Evolutionary conservation across 148 eudicot species (phyloP).

Genomic region (Linanthus parryae): DNA sequence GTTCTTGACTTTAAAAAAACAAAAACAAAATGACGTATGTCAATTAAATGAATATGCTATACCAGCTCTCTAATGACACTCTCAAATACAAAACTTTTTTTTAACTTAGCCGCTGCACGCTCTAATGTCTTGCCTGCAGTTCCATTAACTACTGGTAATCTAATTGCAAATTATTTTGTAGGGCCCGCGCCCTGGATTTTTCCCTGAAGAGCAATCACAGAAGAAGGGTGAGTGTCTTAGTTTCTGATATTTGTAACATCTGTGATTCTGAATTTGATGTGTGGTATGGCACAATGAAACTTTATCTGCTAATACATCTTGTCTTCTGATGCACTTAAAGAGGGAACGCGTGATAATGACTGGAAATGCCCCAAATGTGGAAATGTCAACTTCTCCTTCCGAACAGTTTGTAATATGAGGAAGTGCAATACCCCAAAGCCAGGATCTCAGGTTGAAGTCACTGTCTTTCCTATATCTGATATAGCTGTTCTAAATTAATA

Average conservation of each 20-base stretch:
- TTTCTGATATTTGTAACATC: conserved; percentile 3
- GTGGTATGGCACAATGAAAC: background rate
- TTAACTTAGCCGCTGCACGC: background rate
- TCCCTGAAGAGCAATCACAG: conserved; percentile 54
- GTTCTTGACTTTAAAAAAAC: too few relatives aligned
- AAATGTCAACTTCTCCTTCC: conserved; percentile 89
- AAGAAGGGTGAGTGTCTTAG: conserved; percentile 37
- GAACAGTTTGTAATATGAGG: conserved; percentile 97
- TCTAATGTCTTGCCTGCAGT: background rate
- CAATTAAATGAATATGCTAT: too few relatives aligned
- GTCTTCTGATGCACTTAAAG: conserved; percentile 21
- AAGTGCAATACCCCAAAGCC: conserved; percentile 96
- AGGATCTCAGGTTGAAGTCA: conserved; percentile 63
- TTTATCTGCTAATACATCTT: conserved; percentile 2
- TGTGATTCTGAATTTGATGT: conserved; percentile 4
- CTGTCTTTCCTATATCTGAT: background rate
- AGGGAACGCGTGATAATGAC: conserved; percentile 81
- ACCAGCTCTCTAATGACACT: too few relatives aligned
- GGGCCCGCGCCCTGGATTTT: conserved; percentile 82
- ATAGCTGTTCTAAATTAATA: background rate
- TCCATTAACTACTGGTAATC: too few relatives aligned
- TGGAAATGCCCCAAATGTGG: conserved; percentile 98
- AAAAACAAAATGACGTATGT: too few relatives aligned
- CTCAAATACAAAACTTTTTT: too few relatives aligned
- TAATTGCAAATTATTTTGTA: conserved; percentile 17